Conservation (phyloP, 139 green algal genomes). For the Pleodorina starrii region DNA sequence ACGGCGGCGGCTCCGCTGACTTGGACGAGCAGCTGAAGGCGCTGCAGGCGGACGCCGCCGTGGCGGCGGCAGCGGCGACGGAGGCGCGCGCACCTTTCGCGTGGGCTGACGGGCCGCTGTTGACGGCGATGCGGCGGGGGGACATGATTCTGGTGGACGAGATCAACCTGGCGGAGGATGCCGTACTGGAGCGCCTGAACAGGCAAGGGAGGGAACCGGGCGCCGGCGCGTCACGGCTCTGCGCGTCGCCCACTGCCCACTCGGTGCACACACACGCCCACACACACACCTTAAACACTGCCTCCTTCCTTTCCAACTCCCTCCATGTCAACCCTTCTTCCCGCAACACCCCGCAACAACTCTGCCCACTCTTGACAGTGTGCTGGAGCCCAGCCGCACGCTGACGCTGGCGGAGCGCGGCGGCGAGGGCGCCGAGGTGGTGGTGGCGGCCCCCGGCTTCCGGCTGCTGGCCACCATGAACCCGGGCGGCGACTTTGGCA, state of each 20-base stretch:
- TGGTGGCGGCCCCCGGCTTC: constrained; percentile 90
- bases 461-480: constrained; percentile 98
- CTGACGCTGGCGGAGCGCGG: constrained; percentile 97
- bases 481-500: constrained; percentile 96
- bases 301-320: too few species aligned
- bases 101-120: constrained; percentile 95
- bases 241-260: too few species aligned
- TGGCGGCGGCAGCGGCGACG: constrained; percentile 57
- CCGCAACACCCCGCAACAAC: too few species aligned
- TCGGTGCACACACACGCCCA: too few species aligned
- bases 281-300: too few species aligned
- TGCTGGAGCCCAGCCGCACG: constrained; percentile 92
- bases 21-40: constrained; percentile 36
- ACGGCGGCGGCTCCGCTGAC: not conserved
- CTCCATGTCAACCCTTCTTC: too few species aligned
- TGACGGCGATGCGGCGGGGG: constrained; percentile 94
- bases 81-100: constrained; percentile 83
- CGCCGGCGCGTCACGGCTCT: too few species aligned
- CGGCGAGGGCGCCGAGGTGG: constrained; percentile 80
- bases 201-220: constrained; percentile 73
- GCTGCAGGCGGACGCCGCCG: constrained; percentile 53
- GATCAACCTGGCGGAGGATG: constrained; percentile 98
- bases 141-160: constrained; percentile 98
- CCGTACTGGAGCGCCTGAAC: constrained; percentile 98
- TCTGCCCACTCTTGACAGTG: too few species aligned